Evolutionary conservation across 2,329 filamentous ascomycete species (phyloP), one percentile per base, ranked within the genome.

Genomic region (Arachnomyces sp.): DNA sequence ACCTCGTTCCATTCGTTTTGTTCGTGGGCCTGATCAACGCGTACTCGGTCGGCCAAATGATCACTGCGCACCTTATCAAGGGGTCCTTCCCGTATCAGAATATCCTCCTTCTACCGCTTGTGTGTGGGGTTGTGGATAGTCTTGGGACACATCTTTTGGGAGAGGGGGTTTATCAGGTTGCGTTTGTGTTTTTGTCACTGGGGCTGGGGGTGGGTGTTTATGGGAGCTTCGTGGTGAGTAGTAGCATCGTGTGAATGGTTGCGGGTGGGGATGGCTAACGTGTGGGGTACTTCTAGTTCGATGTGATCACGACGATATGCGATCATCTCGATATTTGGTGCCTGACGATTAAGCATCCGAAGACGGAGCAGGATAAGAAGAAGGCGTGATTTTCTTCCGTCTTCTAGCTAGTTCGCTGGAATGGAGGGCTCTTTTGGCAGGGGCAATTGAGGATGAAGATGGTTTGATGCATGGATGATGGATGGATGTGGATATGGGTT

Each of bases 281-380:
- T n/a, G n/a, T n/a, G n/a, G n/a, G n/a, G n/a, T n/a, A n/a, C n/a
- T n/a, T 31, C 15, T 42, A 73, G 70, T 64, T 94, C 25, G 92
- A 96, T 60, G 89, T 96, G 42, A 95, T 98, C 50, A 87, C 92
- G 44, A 93, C 87, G 20, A 96, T 98, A 53, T 98, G 92, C 66
- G 92, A 98, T 61, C 94, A 94, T 61, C 73, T 96, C 45, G 92
- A 98, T 60, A 98, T 98, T 51, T 96, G 88, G 87, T 98, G 92
- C 60, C 71, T 98, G 60, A 94, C 85, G 1, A 98, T 98, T 68
- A 98, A 98, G 75, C 81, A 96, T 54, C 77, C 77, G 20, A 25
- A 25, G 9, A 25, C 20, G 20, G 5, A 25, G 20, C 5, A 25
- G 20, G 5, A 25, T 25, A 25, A 25, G 9, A 25, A 25, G 20